These are phyloP conservation scores for Vaccinium corymbosum DNA, from an alignment of 148 eudicot species.

Conservation along the genomic window DNA sequence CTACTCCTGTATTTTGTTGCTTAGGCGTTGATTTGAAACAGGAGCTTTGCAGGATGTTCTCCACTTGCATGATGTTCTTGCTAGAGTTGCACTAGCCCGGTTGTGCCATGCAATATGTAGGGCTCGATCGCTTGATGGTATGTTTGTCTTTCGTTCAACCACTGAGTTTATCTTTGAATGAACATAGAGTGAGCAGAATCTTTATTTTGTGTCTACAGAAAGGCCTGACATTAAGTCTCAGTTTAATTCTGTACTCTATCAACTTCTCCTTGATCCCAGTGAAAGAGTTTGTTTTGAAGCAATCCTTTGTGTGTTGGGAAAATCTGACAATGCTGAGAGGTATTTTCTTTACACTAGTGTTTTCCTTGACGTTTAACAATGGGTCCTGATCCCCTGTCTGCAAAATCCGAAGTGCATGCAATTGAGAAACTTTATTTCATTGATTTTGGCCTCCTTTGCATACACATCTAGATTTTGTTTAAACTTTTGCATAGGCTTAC, in stretches of 20 bases:
- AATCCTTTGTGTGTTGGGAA: conserved; percentile 86
- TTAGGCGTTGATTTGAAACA: conserved; percentile 33
- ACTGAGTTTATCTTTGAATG: conserved; percentile 13
- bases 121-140: conserved; percentile 92
- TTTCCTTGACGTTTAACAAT: neutral
- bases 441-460: neutral
- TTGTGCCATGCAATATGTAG: conserved; percentile 89
- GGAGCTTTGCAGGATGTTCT: conserved; percentile 94
- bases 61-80: conserved; percentile 96
- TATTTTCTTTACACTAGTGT: conserved; percentile 22
- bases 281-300: conserved; percentile 99
- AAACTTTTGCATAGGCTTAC: conserved; percentile 14
- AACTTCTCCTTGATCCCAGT: conserved; percentile 98
- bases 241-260: conserved; percentile 81
- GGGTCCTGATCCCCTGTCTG: neutral
- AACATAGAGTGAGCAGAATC: conserved; percentile 13
- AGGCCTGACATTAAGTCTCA: conserved; percentile 90
- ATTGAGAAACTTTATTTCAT: neutral
- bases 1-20: neutral
- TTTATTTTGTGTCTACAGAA: conserved; percentile 50
- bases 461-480: neutral
- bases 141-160: conserved; percentile 7
- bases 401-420: conserved; percentile 3
- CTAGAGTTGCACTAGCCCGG: conserved; percentile 95
- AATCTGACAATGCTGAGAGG: conserved; percentile 87